Conservation (phyloP, 2,329 filamentous ascomycete genomes). For the Septoria linicola region DNA sequence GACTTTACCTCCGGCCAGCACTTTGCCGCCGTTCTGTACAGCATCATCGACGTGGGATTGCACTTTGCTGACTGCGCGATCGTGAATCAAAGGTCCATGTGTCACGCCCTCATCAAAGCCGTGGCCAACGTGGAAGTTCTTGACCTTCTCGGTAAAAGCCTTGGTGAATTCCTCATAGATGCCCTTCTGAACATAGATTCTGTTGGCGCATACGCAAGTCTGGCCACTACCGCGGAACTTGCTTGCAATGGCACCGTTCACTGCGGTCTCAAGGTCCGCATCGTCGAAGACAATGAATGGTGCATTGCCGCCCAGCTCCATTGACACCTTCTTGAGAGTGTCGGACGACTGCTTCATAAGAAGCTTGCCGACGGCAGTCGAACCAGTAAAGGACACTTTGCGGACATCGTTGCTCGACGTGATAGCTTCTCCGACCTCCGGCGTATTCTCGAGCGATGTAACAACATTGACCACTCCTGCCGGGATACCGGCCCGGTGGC, state of each 20-base stretch:
- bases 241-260: constrained; percentile 25
- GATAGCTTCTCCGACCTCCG: constrained; percentile 72
- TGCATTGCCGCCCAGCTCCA: constrained; percentile 34
- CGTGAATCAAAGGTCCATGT: constrained; percentile 82
- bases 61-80: constrained; percentile 74
- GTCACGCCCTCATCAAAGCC: constrained; percentile 68
- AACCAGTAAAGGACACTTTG: constrained; percentile 34
- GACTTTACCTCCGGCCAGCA: constrained; percentile 18
- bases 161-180: constrained; percentile 52
- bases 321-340: constrained; percentile 26
- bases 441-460: constrained; percentile 75
- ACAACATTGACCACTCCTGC: constrained; percentile 89
- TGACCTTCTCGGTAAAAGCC: constrained; percentile 49
- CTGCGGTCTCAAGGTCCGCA: constrained; percentile 29
- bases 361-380: constrained; percentile 31
- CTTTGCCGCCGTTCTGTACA: constrained; percentile 52
- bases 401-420: constrained; percentile 62
- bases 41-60: constrained; percentile 76
- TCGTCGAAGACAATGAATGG: constrained; percentile 35
- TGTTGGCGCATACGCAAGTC: constrained; percentile 54
- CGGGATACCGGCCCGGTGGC: constrained; percentile 87
- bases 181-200: constrained; percentile 72
- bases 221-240: constrained; percentile 32
- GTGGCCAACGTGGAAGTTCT: constrained; percentile 68
- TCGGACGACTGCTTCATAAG: constrained; percentile 25